phyloP scores from a whole-genome alignment of 2,329 filamentous ascomycete species.

The Epichloe brachyelytri region DNA sequence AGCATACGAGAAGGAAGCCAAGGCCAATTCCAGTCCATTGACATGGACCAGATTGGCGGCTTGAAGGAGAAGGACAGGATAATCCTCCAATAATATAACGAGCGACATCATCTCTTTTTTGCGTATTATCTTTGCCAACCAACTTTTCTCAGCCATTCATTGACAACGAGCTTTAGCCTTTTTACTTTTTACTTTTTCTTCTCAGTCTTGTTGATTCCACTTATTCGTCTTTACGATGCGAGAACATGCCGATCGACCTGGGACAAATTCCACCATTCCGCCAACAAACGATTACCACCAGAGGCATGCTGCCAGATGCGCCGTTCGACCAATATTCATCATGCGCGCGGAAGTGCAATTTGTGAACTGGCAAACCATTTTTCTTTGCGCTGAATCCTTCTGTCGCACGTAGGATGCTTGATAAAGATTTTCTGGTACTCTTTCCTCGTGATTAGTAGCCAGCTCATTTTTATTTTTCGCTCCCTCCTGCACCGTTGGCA shows the following conservation, averaged over 20 bases:
- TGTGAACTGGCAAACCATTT: neutral
- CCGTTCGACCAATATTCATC: neutral
- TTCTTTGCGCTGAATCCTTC: neutral
- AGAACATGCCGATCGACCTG: no score
- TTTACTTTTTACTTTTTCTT: neutral
- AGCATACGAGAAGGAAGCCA: slow-evolving; percentile 74
- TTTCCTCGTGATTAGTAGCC: neutral
- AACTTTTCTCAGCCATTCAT: slow-evolving; percentile 4
- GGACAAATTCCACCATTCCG: neutral
- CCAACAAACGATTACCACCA: neutral
- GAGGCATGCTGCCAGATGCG: neutral
- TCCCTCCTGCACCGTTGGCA: neutral
- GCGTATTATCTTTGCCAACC: slow-evolving; percentile 5
- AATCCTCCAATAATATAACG: slow-evolving; percentile 20
- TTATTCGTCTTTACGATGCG: no score
- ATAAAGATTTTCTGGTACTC: neutral
- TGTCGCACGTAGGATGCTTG: neutral
- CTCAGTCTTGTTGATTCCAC: neutral
- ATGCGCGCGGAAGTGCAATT: neutral
- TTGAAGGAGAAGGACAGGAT: slow-evolving; percentile 71
- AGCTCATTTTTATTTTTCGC: neutral
- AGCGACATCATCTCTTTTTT: slow-evolving; percentile 5
- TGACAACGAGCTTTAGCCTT: neutral
- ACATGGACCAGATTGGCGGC: slow-evolving; percentile 88
- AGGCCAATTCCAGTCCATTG: slow-evolving; percentile 79